Evolutionary conservation across 768 basidiomycete species (phyloP).

Genomic region (Mycena olivaceomarginata): DNA sequence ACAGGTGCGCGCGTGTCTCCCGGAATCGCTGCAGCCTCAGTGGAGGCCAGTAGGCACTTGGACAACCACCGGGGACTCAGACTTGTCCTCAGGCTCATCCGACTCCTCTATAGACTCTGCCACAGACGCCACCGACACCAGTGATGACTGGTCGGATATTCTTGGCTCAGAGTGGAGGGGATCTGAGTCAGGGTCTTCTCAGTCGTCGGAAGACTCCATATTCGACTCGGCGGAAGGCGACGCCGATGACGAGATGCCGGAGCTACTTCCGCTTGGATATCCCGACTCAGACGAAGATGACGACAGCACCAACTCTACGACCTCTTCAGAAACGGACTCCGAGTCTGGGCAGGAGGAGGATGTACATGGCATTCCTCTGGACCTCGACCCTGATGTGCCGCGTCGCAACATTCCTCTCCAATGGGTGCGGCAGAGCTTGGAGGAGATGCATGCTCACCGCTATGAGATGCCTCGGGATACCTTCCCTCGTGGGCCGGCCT

Average conservation of each 20-base stretch:
- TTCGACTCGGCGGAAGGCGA: too few relatives aligned
- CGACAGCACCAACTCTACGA: background rate
- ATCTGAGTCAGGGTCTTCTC: constrained; percentile 7
- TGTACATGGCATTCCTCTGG: too few relatives aligned
- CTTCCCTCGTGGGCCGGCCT: constrained; percentile 23
- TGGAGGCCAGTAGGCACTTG: too few relatives aligned
- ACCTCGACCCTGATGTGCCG: too few relatives aligned
- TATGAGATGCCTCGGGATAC: constrained; percentile 15
- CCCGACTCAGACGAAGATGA: background rate
- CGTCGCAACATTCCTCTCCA: too few relatives aligned
- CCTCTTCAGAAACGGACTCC: background rate
- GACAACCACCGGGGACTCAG: too few relatives aligned
- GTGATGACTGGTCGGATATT: too few relatives aligned
- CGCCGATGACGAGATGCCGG: background rate
- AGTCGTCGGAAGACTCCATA: constrained; percentile 12
- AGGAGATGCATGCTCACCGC: constrained; percentile 27
- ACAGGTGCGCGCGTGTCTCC: constrained; percentile 7
- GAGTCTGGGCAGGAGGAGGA: background rate
- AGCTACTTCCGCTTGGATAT: constrained; percentile 6
- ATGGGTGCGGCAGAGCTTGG: constrained; percentile 23
- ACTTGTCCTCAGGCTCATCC: too few relatives aligned
- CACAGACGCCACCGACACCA: too few relatives aligned
- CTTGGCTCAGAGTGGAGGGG: too few relatives aligned
- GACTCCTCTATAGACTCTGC: too few relatives aligned
- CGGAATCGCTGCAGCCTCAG: too few relatives aligned